phyloP scores from a whole-genome alignment of 345 rosid species.

The Linum usitatissimum region DNA sequence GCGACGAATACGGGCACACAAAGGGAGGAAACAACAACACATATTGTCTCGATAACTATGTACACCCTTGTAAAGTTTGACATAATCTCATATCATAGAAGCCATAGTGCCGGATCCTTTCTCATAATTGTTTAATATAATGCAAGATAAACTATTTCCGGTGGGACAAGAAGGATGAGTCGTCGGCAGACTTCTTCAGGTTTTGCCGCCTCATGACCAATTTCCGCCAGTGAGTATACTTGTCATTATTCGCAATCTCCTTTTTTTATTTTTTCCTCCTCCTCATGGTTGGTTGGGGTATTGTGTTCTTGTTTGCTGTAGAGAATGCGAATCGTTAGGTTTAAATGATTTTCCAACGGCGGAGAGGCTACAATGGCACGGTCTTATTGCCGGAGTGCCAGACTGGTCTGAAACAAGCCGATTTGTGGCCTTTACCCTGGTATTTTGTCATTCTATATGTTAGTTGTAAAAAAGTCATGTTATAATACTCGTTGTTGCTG shows the following conservation, averaged over 20 bases:
- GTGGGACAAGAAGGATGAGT: slow-evolving; percentile 92
- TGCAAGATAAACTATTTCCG: slow-evolving; percentile 69
- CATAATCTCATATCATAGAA: neutral
- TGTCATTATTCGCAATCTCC: neutral
- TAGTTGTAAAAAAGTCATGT: too few relatives aligned
- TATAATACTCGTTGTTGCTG: neutral
- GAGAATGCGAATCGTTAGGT: slow-evolving; percentile 88
- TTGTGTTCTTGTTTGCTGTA: slow-evolving; percentile 19
- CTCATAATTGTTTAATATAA: slow-evolving; percentile 12
- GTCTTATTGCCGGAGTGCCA: slow-evolving; percentile 59
- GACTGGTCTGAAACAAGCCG: slow-evolving; percentile 88
- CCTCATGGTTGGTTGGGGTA: neutral
- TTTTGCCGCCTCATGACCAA: slow-evolving; percentile 71
- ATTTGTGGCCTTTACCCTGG: slow-evolving; percentile 90
- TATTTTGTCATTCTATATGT: slow-evolving; percentile 13
- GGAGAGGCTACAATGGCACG: slow-evolving; percentile 90
- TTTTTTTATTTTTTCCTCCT: neutral
- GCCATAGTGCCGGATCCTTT: slow-evolving; percentile 7
- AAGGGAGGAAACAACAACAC: slow-evolving; percentile 96
- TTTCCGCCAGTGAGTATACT: slow-evolving; percentile 54
- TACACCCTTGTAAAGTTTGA: slow-evolving; percentile 6
- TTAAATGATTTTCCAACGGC: slow-evolving; percentile 80
- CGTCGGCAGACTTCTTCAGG: slow-evolving; percentile 62
- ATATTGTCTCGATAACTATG: slow-evolving; percentile 91
- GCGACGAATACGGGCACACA: slow-evolving; percentile 97